Evolutionary conservation across 768 basidiomycete genomes (phyloP), one percentile per base, ranked within the genome.

Genomic region (Hemileccinum impolitum): DNA sequence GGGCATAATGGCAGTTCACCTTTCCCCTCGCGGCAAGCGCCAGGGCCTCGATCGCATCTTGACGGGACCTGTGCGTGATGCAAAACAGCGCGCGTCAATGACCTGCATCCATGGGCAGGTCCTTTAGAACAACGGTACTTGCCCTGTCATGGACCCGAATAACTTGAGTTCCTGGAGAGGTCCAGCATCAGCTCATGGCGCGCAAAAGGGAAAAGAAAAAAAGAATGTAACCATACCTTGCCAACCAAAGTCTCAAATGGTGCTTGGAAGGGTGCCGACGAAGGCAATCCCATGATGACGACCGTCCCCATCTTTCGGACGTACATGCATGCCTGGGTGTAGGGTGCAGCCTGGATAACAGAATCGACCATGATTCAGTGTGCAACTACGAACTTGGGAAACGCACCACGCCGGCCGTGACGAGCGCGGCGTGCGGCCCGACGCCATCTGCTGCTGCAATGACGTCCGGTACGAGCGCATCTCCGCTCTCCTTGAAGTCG

Each of bases 21-120:
- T 71, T 69, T 25, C 74, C 75, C 17, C 58, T 52, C 8, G 66
- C 69, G 8, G 73, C 77, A 34, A 75, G 59, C 18, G 66, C 65
- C 40, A 77, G 56, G 2, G 76, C 72, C 53, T 79, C 76, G 46
- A 70, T 56, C 15, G 76, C 70, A 52, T 79, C 77, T 51, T 77
- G 75, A 10, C 71, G 60, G 51, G 69, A 64, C 12, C 74, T 71
- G 28, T 23, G 11, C 4, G 18, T 43, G 14, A 45, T 28, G 28
- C 28, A 9, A 30, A 30, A 30, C 28, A 43, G 17, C 4, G 1
- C 13, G 23, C 15, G n/a, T 57, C 17, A 52, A 34, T 21, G 10
- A 17, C 0, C 14, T 3, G 8, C 13, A n/a, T 39, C 19, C 35
- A 18, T 23, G 6, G 14, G 32, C 3, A 18, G n/a, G n/a, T n/a